phyloP scores from a whole-genome alignment of 2,329 filamentous ascomycete species.

The Fusarium xyrophilum region DNA sequence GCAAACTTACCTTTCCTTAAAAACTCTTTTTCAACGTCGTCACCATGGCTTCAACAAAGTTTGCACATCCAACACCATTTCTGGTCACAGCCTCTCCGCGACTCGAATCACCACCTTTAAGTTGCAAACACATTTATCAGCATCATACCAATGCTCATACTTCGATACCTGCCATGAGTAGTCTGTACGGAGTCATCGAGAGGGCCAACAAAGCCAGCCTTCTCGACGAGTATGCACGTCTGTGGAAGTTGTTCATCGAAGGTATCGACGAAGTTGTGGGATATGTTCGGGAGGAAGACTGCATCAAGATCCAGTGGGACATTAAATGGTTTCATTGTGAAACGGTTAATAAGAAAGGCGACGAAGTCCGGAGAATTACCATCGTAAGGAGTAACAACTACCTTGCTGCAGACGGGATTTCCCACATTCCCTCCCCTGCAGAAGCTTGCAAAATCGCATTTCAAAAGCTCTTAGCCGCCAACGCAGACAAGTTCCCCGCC shows the following conservation, averaged over 20 bases:
- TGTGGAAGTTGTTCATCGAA: slow-evolving; percentile 30
- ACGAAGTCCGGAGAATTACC: slow-evolving; percentile 13
- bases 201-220: slow-evolving; percentile 33
- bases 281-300: slow-evolving; percentile 22
- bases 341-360: not conserved
- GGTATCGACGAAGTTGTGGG: slow-evolving; percentile 34
- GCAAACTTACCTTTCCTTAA: not conserved
- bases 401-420: not conserved
- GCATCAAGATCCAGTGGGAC: slow-evolving; percentile 26
- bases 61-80: slow-evolving; percentile 21
- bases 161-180: slow-evolving; percentile 4
- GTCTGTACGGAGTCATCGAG: slow-evolving; percentile 27
- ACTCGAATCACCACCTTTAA: slow-evolving; percentile 3
- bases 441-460: slow-evolving; percentile 1
- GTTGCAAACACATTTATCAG: slow-evolving; percentile 3
- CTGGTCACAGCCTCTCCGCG: slow-evolving; percentile 9
- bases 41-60: slow-evolving; percentile 24
- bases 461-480: slow-evolving; percentile 28
- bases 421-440: slow-evolving; percentile 14
- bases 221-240: not conserved
- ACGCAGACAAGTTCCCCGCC: slow-evolving; percentile 37
- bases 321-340: slow-evolving; percentile 7
- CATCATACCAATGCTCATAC: not conserved
- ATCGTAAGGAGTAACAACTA: not conserved
- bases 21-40: not conserved